Conservation (phyloP, 108 stramenopile genomes). For the Stephanodiscus triporus region DNA sequence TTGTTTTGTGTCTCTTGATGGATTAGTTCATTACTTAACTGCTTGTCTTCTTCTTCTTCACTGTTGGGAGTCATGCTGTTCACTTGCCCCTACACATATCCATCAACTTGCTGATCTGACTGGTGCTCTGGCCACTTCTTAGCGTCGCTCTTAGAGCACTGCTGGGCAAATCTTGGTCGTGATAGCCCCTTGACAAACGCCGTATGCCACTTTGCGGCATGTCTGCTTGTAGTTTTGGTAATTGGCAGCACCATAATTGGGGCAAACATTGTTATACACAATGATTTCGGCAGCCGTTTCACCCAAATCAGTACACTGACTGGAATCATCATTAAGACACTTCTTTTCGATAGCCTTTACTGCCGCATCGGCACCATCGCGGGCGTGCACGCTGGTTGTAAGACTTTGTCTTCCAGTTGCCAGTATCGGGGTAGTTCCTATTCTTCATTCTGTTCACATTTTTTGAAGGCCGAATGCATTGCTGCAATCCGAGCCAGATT, state of each 20-base stretch:
- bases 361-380: neutral
- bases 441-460: neutral
- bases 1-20: no score
- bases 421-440: neutral
- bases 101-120: neutral
- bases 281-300: neutral
- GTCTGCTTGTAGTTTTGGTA: neutral
- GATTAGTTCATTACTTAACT: no score
- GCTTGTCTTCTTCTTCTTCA: no score
- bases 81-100: neutral
- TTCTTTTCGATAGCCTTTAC: neutral
- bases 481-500: neutral
- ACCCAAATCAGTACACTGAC: neutral
- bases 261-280: neutral
- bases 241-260: no score
- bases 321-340: neutral
- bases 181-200: neutral
- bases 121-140: neutral
- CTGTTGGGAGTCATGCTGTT: neutral
- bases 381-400: conserved; percentile 2
- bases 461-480: neutral
- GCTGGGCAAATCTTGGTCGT: neutral
- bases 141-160: neutral
- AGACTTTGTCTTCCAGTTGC: neutral
- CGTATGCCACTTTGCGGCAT: neutral